Evolutionary conservation across 2,329 filamentous ascomycete genomes (phyloP), one percentile per base, ranked within the genome.

Genomic region (Didymella keratinophila): DNA sequence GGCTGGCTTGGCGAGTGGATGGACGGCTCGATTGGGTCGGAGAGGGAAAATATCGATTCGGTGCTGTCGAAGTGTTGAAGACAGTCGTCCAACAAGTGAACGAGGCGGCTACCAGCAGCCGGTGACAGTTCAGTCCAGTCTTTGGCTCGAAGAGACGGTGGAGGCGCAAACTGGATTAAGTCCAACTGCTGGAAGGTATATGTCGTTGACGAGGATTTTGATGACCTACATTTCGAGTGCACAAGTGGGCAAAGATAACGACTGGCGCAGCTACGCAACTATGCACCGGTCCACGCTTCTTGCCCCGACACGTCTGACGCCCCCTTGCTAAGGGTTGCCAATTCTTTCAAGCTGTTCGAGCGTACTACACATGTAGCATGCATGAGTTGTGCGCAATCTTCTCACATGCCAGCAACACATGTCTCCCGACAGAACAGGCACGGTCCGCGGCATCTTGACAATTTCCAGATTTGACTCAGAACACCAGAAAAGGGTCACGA

Each of bases 261-360:
- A 20, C 16, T 27, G 41, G 10, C 14, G 14, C 41, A n/a, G 21
- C 23, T 43, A 14, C 25, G 25, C 25, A 18, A 52, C 14, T 21
- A 1, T 51, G 30, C 39, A 2, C 11, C 20, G 14, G 28, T 16
- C 49, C 28, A 34, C 48, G 27, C 34, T 32, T n/a, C 27, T 12
- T 41, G 30, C 4, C 43, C 25, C 34, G 21, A 32, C n/a, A 16
- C 41, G 12, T n/a, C 18, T 34, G 16, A 27, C 28, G 28, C 49
- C 39, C 44, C 45, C 52, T 48, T 55, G 20, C 36, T 48, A 49
- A 55, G 44, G 45, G 28, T 42, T 28, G 28, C 20, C 23, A 43
- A 28, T 55, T 12, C 36, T 21, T 49, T 48, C 52, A 37, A n/a
- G 9, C 20, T 21, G 21, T 36, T 23, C 10, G 52, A 20, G 20